Percentiles rank a stretch among this genome's conserved stretches.
These are phyloP conservation scores for Pyrenophora graminea DNA, from an alignment of 2,329 filamentous ascomycete genomes.

Conservation along the genomic window DNA sequence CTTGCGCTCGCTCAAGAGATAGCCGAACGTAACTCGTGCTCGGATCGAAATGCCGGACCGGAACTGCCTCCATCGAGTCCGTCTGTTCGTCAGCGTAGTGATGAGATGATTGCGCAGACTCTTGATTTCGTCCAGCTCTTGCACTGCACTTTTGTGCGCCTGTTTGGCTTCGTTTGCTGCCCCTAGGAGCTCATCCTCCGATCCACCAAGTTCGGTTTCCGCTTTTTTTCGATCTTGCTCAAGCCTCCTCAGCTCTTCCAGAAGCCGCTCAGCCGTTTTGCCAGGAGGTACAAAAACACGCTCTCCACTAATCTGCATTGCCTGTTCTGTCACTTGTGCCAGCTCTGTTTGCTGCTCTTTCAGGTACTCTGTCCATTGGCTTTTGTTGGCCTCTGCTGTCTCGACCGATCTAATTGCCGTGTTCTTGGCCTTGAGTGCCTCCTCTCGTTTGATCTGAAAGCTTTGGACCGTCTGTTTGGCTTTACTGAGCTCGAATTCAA, in stretches of 20 bases:
- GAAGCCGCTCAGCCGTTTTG: conserved; percentile 39
- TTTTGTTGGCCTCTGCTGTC: conserved; percentile 36
- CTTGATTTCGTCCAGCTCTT: conserved; percentile 24
- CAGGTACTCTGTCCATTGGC: conserved; percentile 29
- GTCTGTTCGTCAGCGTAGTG: conserved; percentile 68
- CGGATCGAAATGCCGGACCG: conserved; percentile 83
- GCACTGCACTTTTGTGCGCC: conserved; percentile 24
- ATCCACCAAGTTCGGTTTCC: conserved; percentile 43
- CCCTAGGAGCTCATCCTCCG: conserved; percentile 34
- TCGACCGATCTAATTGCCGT: conserved; percentile 43
- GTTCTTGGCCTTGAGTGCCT: conserved; percentile 51
- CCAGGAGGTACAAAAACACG: conserved; percentile 39
- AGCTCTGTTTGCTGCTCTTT: neutral
- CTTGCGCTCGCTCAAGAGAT: conserved; percentile 83
- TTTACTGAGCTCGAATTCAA: conserved; percentile 31
- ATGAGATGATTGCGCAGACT: conserved; percentile 49
- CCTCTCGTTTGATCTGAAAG: conserved; percentile 37
- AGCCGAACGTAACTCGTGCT: conserved; percentile 83
- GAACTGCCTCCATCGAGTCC: conserved; percentile 78
- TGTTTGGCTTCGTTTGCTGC: conserved; percentile 38
- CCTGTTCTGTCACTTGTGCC: neutral
- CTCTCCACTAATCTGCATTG: conserved; percentile 32
- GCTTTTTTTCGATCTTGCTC: conserved; percentile 30
- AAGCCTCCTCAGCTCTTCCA: conserved; percentile 37
- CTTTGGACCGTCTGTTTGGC: conserved; percentile 36